A percentile compares a stretch with the other conserved stretches of the same genome.
Conservation (phyloP, 805 yeast species). For the Sugiyamaella chiloensis region DNA sequence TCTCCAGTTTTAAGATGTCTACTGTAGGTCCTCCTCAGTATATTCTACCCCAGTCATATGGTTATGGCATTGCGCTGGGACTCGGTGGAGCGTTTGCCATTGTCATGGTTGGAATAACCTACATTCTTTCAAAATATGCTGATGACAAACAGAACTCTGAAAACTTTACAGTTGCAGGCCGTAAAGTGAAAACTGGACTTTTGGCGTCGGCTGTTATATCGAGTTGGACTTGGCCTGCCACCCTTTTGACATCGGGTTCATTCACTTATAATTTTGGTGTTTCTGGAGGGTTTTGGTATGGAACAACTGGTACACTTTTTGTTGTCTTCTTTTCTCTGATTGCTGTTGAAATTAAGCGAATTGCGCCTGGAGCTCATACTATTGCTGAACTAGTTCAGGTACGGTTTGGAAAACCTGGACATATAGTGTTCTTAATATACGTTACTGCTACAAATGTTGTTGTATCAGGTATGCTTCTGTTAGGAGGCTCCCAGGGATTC, state of each 20-base stretch:
- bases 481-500: slow-evolving; percentile 86
- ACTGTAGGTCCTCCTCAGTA: slow-evolving; percentile 42
- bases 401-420: slow-evolving; percentile 74
- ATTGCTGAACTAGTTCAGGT: slow-evolving; percentile 78
- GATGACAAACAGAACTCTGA: slow-evolving; percentile 86
- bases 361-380: slow-evolving; percentile 89
- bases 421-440: slow-evolving; percentile 57
- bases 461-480: slow-evolving; percentile 86
- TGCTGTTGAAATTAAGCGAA: slow-evolving; percentile 83
- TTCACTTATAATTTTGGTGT: slow-evolving; percentile 77
- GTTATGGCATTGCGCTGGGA: slow-evolving; percentile 87
- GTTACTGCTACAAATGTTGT: slow-evolving; percentile 83
- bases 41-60: slow-evolving; percentile 69
- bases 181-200: slow-evolving; percentile 78
- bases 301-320: slow-evolving; percentile 87
- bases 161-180: slow-evolving; percentile 89
- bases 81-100: slow-evolving; percentile 60
- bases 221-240: slow-evolving; percentile 90
- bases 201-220: slow-evolving; percentile 88
- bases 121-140: slow-evolving; percentile 69
- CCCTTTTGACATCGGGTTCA: slow-evolving; percentile 68
- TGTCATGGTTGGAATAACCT: slow-evolving; percentile 75
- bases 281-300: slow-evolving; percentile 76
- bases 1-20: background rate
- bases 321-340: slow-evolving; percentile 77